These are phyloP conservation scores for Hibiscus mutabilis DNA, from an alignment of 345 rosid species.

Conservation along the genomic window DNA sequence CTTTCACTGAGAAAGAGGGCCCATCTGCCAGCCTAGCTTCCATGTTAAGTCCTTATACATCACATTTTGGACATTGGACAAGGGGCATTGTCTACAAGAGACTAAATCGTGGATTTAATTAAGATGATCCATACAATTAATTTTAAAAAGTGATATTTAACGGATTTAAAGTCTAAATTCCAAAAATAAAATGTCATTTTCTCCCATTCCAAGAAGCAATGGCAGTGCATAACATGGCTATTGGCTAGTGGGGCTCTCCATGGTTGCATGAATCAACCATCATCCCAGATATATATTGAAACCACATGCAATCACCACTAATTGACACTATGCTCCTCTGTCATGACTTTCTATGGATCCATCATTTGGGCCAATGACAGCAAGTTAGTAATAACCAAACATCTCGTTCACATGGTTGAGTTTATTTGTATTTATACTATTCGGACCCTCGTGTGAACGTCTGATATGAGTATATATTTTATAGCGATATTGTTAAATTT, in stretches of 20 bases:
- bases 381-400: conserved; percentile 23
- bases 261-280: conserved; percentile 23
- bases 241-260: conserved; percentile 32
- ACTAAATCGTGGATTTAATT: too few species aligned
- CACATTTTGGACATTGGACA: not conserved
- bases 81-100: too few species aligned
- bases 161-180: too few species aligned
- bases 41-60: not conserved
- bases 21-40: not conserved
- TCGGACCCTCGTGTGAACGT: not conserved
- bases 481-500: too few species aligned
- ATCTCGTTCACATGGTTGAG: conserved; percentile 61
- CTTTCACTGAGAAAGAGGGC: conserved; percentile 2
- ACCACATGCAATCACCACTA: conserved; percentile 33
- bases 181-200: too few species aligned
- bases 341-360: conserved; percentile 32
- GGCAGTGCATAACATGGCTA: conserved; percentile 13
- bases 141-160: too few species aligned
- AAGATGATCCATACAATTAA: too few species aligned
- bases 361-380: conserved; percentile 20
- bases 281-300: conserved; percentile 23
- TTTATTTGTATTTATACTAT: conserved; percentile 7
- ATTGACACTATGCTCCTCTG: conserved; percentile 32
- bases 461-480: not conserved
- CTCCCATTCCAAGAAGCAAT: not conserved